Evolutionary conservation across 2,329 filamentous ascomycete genomes (phyloP).

Genomic region (Exophiala oligosperma): DNA sequence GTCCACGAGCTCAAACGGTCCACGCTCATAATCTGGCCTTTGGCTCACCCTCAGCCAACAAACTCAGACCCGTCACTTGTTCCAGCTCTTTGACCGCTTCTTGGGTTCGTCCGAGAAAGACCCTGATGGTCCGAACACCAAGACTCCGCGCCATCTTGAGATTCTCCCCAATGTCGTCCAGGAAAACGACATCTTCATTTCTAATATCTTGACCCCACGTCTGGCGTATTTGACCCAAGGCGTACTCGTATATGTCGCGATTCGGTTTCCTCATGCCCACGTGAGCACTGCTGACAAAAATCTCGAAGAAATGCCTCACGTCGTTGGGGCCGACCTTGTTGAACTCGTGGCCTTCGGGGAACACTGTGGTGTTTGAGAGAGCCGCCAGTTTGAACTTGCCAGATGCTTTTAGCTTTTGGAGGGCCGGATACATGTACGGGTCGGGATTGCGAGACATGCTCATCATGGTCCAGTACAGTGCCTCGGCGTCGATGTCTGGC

Average conservation of each 20-base stretch:
- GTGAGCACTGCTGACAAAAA: slow-evolving; percentile 85
- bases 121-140: slow-evolving; percentile 83
- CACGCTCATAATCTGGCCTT: slow-evolving; percentile 12
- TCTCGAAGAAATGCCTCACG: slow-evolving; percentile 71
- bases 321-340: slow-evolving; percentile 56
- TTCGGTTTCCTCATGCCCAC: slow-evolving; percentile 88
- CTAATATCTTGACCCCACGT: slow-evolving; percentile 56
- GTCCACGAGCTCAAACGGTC: not conserved
- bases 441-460: slow-evolving; percentile 66
- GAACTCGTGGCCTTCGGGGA: slow-evolving; percentile 72
- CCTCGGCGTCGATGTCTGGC: slow-evolving; percentile 73
- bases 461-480: slow-evolving; percentile 94
- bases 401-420: slow-evolving; percentile 65
- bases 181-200: slow-evolving; percentile 73
- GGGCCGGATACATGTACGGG: slow-evolving; percentile 83
- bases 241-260: slow-evolving; percentile 73
- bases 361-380: slow-evolving; percentile 86
- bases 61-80: slow-evolving; percentile 64
- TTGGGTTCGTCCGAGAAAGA: slow-evolving; percentile 72
- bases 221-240: slow-evolving; percentile 65
- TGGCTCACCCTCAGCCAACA: slow-evolving; percentile 49
- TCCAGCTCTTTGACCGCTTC: slow-evolving; percentile 84
- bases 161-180: slow-evolving; percentile 95
- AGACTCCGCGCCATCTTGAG: slow-evolving; percentile 72
- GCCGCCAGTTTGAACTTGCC: slow-evolving; percentile 74